Evolutionary conservation across 306 rosid species (phyloP).

Genomic region (Casuarina equisetifolia): DNA sequence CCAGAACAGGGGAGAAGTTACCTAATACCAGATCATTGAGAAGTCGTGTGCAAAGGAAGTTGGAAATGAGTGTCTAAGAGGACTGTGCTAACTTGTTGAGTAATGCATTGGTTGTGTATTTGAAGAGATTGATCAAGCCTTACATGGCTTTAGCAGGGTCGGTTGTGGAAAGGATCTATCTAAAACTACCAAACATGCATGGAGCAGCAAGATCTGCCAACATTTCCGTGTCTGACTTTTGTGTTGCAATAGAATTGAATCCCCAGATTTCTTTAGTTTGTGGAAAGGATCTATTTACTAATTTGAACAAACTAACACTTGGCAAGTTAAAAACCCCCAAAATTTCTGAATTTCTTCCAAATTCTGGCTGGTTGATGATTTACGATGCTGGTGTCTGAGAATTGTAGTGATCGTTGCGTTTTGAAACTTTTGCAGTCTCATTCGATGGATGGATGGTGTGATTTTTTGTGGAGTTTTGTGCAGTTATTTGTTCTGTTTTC

Average conservation of each 20-base stretch:
- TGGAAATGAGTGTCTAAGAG: conserved; percentile 51
- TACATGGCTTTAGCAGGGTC: conserved; percentile 52
- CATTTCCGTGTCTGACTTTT: conserved; percentile 61
- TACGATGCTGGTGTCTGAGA: conserved; percentile 27
- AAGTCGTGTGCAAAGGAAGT: conserved; percentile 64
- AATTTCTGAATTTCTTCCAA: conserved; percentile 75
- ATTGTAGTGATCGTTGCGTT: conserved; percentile 6
- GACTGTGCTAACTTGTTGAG: conserved; percentile 79
- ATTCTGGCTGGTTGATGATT: conserved; percentile 78
- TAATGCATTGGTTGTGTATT: conserved; percentile 72
- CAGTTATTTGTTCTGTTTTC: too few species aligned
- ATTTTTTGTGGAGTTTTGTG: too few species aligned
- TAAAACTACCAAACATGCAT: conserved; percentile 39
- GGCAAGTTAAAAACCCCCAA: too few species aligned
- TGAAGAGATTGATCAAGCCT: conserved; percentile 83
- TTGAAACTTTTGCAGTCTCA: conserved; percentile 23
- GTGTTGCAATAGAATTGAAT: conserved; percentile 34
- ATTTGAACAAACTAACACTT: too few species aligned
- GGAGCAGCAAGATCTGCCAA: conserved; percentile 33
- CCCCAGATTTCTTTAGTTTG: too few species aligned
- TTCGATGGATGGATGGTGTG: too few species aligned
- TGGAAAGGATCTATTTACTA: too few species aligned
- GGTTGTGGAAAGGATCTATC: conserved; percentile 33
- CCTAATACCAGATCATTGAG: conserved; percentile 72
- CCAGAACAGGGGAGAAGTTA: conserved; percentile 58